Base-by-base conservation (phyloP, 2,329 filamentous ascomycete species). In the Microcyclospora tardicrescens region DNA sequence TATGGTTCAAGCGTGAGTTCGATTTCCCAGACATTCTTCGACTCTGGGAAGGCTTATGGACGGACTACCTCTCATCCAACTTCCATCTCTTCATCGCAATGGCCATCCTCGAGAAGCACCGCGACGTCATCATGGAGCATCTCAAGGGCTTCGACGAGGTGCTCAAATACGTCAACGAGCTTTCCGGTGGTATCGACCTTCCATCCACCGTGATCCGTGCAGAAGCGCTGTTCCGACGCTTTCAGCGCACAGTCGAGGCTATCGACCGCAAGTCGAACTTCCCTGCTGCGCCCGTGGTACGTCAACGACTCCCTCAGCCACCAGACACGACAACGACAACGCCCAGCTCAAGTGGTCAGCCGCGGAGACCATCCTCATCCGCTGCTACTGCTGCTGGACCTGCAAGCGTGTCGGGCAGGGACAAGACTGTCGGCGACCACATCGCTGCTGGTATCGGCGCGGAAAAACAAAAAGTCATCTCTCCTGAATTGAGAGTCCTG, bases 1-100 rank as follows among this genome's bases (percentile, higher is more conserved):
- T 98, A 9, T 98, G 91, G 91, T 98, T 91, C 62, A 98, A 98
- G 68, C 81, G 91, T 35, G 91, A 98, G 61, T 98, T 98, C 53
- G 73, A 77, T 49, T 98, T 89, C 84, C 60, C 72, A 35, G 86
- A 96, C 54, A 77, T 94, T 10, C 66, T 96, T 28, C 75, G 83
- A 13, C 66, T 98, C 3, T 98, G 91, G 91, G 91, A 98, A 61
- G 71, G 75, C 0, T 65, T 96, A 2, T 98, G 93, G 91, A 96
- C 91, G 2, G 91, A 98, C 58, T 91, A 81, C 51, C 63, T 85
- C 43, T 87, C 75, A 54, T 83, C 83, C 51, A 86, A 84, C 56
- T 98, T 96, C 63, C 91, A 96, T 57, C 68, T 98, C 11, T 98
- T 98, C 57, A 72, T 98, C 44, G 91, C 93, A 0, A 64, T 98